Evolutionary conservation across 495 filamentous ascomycete species (phyloP), one percentile per base, ranked within the genome.

Genomic region (Podospora appendiculata): DNA sequence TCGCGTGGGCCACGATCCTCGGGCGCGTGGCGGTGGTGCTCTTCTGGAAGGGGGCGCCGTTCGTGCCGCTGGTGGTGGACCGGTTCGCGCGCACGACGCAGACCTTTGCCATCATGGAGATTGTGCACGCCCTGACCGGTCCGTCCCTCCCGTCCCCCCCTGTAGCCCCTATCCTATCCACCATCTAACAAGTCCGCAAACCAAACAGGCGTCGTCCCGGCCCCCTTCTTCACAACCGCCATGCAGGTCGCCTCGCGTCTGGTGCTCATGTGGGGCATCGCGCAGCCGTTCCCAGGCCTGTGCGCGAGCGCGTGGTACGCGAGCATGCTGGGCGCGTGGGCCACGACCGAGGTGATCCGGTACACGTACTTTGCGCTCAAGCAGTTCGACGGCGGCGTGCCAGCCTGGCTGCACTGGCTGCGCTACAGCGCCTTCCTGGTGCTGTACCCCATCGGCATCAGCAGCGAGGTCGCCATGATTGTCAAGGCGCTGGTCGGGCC

Each of bases 341-440:
- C 78, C 39, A 59, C 88, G 19, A 95, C 92, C 12, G 92, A 97
- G 72, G 81, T 91, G 12, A 81, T 93, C 53, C 83, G 92, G 39
- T 97, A 97, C 72, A 77, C 79, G 55, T 97, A 87, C 70, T 96
- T 96, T 60, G 84, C 85, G 17, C 75, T 88, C 58, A 81, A 80
- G 60, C 76, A 95, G 41, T 69, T 73, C 43, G 80, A 70, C 45
- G 80, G 41, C 16, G 52, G 48, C 14, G 66, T 71, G 52, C 90
- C 90, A 0, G 61, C 49, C 0, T 78, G 70, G 64, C 78, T 92
- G 66, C 79, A 79, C 52, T 96, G 92, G 92, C 72, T 94, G 73
- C 75, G 89, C 65, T 98, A 98, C 64, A 95, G 94, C 69, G 85
- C 86, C 6, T 98, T 98, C 72, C 88, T 86, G 61, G 70, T 96